Evolutionary conservation across 768 basidiomycete species (phyloP).

Genomic region (Phlebiopsis flavidoalba): DNA sequence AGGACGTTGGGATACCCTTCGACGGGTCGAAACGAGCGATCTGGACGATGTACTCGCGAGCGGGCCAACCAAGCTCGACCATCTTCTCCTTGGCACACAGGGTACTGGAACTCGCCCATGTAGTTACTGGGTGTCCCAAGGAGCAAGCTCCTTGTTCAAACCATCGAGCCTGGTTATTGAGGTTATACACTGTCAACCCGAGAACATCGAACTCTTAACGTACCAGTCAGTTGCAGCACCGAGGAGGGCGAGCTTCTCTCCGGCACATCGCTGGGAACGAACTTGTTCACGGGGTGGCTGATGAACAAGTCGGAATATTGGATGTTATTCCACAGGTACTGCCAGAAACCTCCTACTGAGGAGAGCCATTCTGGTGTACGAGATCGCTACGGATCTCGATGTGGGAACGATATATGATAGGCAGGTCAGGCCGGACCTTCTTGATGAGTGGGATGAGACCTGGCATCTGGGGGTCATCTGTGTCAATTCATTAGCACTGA

Average conservation of each 20-base stretch:
- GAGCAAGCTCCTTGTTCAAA: slow-evolving; percentile 81
- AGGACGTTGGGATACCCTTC: slow-evolving; percentile 78
- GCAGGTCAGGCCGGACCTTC: slow-evolving; percentile 65
- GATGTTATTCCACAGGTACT: slow-evolving; percentile 93
- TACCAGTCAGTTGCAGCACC: slow-evolving; percentile 86
- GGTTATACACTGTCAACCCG: background rate
- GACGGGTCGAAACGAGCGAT: slow-evolving; percentile 93
- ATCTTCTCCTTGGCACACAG: slow-evolving; percentile 78
- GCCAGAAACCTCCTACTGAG: slow-evolving; percentile 91
- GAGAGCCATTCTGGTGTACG: slow-evolving; percentile 73
- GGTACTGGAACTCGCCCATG: slow-evolving; percentile 83
- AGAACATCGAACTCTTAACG: slow-evolving; percentile 22
- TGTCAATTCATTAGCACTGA: background rate
- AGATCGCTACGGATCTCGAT: slow-evolving; percentile 89
- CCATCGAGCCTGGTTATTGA: slow-evolving; percentile 69
- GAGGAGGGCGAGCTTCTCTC: slow-evolving; percentile 63
- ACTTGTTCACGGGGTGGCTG: slow-evolving; percentile 90
- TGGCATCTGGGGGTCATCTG: slow-evolving; percentile 90
- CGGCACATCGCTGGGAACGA: slow-evolving; percentile 82
- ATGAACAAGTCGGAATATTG: slow-evolving; percentile 88
- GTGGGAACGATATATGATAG: slow-evolving; percentile 92
- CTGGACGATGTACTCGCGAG: slow-evolving; percentile 83
- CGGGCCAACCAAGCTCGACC: slow-evolving; percentile 72
- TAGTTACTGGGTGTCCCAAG: slow-evolving; percentile 84
- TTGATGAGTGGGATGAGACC: slow-evolving; percentile 91